phyloP scores from a whole-genome alignment of 345 rosid species.

The Rhizophora mangle region DNA sequence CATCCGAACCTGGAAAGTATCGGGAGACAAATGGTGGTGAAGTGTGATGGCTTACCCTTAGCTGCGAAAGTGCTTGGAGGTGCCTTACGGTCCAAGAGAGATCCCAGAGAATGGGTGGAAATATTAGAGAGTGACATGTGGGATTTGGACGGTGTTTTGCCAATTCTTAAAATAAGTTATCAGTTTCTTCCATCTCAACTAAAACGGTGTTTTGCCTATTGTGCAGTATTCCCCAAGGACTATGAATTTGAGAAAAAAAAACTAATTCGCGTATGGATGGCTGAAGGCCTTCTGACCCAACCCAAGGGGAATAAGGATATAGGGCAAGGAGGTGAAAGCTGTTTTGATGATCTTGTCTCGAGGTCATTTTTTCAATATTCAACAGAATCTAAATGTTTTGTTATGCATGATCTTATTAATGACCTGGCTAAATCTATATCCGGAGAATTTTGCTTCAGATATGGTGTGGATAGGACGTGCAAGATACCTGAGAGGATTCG shows the following conservation, averaged over 20 bases:
- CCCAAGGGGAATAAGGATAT: conserved; percentile 4
- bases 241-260: neutral
- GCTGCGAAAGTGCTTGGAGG: conserved; percentile 1
- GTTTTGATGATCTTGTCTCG: conserved; percentile 10
- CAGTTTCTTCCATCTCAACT: conserved; percentile 1
- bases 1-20: neutral
- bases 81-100: neutral
- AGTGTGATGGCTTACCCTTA: neutral
- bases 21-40: neutral
- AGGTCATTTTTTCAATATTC: conserved; percentile 11
- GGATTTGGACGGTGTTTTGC: neutral
- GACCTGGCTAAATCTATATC: conserved; percentile 15
- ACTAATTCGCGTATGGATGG: conserved; percentile 13
- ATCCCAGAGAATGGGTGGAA: neutral
- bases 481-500: neutral
- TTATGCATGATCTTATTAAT: conserved; percentile 17
- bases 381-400: neutral
- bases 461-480: neutral
- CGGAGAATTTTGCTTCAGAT: conserved; percentile 11
- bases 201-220: neutral
- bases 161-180: neutral
- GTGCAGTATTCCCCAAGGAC: neutral
- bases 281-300: conserved; percentile 12
- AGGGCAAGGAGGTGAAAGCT: neutral
- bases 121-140: neutral